phyloP scores from a whole-genome alignment of 148 eudicot genomes.

The Rhododendron simsii region DNA sequence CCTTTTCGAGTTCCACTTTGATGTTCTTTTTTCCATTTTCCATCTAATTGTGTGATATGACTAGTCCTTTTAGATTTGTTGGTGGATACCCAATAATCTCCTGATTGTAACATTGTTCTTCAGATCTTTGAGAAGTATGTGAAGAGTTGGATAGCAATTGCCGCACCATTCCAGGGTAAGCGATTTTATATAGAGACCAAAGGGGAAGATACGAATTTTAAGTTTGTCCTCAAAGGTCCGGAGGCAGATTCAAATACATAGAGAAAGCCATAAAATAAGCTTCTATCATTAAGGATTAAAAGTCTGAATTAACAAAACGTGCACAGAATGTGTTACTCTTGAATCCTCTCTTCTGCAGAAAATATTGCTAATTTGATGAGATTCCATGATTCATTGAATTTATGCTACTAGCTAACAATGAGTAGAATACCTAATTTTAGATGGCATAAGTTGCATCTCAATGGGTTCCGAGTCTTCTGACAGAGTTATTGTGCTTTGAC shows the following conservation, averaged over 20 bases:
- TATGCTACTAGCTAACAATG: background rate
- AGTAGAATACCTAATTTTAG: background rate
- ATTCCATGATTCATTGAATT: background rate
- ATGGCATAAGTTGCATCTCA: background rate
- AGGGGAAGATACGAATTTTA: background rate
- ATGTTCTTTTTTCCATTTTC: background rate
- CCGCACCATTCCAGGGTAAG: slow-evolving; percentile 94
- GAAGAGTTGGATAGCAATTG: slow-evolving; percentile 95
- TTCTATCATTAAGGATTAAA: background rate
- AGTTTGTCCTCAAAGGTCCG: background rate
- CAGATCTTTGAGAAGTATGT: slow-evolving; percentile 98
- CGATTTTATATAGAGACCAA: slow-evolving; percentile 4
- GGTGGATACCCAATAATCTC: background rate
- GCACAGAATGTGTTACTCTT: background rate
- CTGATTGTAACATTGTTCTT: slow-evolving; percentile 10
- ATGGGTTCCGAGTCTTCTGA: background rate
- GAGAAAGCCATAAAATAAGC: background rate
- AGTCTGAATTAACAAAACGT: background rate
- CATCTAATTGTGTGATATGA: background rate
- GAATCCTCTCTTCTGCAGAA: background rate
- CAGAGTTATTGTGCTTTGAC: slow-evolving; percentile 17
- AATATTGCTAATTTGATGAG: background rate
- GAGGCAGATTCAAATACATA: background rate
- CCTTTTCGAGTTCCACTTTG: slow-evolving; percentile 5
- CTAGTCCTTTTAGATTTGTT: background rate